Evolutionary conservation across 805 yeast genomes (phyloP).

Genomic region (Pichia manshurica): DNA sequence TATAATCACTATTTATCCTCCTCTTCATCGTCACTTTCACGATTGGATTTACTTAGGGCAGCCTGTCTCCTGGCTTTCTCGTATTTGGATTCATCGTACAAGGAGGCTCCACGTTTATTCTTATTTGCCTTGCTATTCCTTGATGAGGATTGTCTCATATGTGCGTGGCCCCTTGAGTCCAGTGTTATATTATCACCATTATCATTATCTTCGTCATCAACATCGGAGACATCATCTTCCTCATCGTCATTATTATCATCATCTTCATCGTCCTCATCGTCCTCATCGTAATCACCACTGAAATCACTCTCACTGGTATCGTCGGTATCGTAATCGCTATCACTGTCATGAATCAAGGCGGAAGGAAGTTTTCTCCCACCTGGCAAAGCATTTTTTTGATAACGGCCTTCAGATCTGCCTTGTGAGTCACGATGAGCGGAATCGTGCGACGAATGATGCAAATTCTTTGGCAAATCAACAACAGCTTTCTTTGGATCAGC

Average conservation of each 20-base stretch:
- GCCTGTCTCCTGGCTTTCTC: slow-evolving; percentile 29
- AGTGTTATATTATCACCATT: slow-evolving; percentile 16
- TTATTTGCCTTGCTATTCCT: not conserved
- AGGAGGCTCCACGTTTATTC: not conserved
- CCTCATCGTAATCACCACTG: slow-evolving; percentile 16
- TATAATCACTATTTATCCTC: slow-evolving; percentile 17
- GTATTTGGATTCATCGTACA: slow-evolving; percentile 19
- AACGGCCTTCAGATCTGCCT: too few relatives aligned
- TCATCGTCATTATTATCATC: slow-evolving; percentile 17
- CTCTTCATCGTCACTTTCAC: slow-evolving; percentile 36
- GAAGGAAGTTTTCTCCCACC: not conserved
- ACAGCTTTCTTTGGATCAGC: slow-evolving; percentile 22
- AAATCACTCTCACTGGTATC: not conserved
- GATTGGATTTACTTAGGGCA: slow-evolving; percentile 24
- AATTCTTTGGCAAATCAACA: slow-evolving; percentile 14
- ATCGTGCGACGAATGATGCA: not conserved
- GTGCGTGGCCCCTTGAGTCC: slow-evolving; percentile 3
- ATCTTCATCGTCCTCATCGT: slow-evolving; percentile 12
- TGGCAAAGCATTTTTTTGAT: not conserved
- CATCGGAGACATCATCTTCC: slow-evolving; percentile 14
- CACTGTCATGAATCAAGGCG: slow-evolving; percentile 6
- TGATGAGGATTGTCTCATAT: not conserved
- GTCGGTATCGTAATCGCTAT: not conserved
- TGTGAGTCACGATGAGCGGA: not conserved
- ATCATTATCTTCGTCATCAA: slow-evolving; percentile 17